Base-by-base conservation (phyloP, 306 rosid genomes). In the Benincasa hispida region DNA sequence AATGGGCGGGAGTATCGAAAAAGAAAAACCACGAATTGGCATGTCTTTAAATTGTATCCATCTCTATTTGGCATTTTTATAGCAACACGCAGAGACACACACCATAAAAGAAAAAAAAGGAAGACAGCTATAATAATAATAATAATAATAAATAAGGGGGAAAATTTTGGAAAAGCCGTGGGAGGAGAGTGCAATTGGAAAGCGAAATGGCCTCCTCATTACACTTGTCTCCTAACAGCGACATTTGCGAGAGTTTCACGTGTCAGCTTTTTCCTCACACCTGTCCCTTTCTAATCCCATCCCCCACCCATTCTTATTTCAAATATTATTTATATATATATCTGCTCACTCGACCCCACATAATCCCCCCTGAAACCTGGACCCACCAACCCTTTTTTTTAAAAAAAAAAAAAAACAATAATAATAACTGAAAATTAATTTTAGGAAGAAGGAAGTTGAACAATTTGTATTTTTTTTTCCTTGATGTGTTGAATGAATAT, bases 161-260 rank as follows among this genome's bases (percentile, higher is more conserved):
- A n/a, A n/a, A n/a, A n/a, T n/a, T n/a, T 50, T 50, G 55, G 35
- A 18, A 47, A 72, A 47, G 76, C 27, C 22, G 59, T 72, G 59
- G 42, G 53, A 72, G 18, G n/a, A 14, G 10, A 59, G 39, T 59
- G 66, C 39, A 59, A 27, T 59, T 28, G 2, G 66, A 59, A 59
- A 60, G 41, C 37, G 67, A 60, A 13, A 6, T 61, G 72, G 72
- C 72, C 50, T 65, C 39, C 72, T 37, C 72, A 66, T 39, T 66
- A 66, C 73, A 66, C 73, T 47, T 47, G 60, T 50, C 60, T 10
- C 45, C 8, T 1, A 88, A 85, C 90, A 88, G 91, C 94, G 89
- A 88, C 98, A 89, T 84, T 91, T 87, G 89, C 93, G 90, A 89
- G 90, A 85, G 97, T 88, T 89, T 82, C 47, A 89, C 97, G 92